Evolutionary conservation across 768 basidiomycete genomes (phyloP).

Genomic region (Auriscalpium vulgare): DNA sequence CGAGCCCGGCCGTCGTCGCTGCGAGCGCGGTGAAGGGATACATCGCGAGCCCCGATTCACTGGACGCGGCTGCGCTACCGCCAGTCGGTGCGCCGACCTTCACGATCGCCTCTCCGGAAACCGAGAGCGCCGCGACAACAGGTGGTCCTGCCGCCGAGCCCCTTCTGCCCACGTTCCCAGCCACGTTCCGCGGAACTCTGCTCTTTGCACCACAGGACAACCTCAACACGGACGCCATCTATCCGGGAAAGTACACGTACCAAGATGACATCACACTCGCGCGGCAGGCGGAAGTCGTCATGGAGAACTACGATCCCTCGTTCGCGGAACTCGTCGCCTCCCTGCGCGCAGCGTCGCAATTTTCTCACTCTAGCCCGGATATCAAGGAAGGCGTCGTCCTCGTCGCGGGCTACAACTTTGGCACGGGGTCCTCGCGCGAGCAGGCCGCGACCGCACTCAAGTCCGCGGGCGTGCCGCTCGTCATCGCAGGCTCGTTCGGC

Average conservation of each 20-base stretch:
- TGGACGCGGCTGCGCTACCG: slow-evolving; percentile 47
- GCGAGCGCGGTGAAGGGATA: slow-evolving; percentile 90
- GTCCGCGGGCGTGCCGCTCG: slow-evolving; percentile 85
- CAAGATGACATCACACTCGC: slow-evolving; percentile 97
- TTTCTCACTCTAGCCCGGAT: background rate
- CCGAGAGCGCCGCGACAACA: slow-evolving; percentile 14
- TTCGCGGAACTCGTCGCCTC: slow-evolving; percentile 69
- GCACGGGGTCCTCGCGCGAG: slow-evolving; percentile 96
- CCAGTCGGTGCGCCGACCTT: slow-evolving; percentile 47
- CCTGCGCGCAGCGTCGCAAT: slow-evolving; percentile 20
- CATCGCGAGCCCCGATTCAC: slow-evolving; percentile 74
- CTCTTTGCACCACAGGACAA: slow-evolving; percentile 96
- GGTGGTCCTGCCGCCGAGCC: slow-evolving; percentile 38
- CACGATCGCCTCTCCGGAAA: slow-evolving; percentile 32
- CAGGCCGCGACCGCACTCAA: slow-evolving; percentile 98
- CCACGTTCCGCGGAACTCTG: slow-evolving; percentile 73
- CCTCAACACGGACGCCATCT: slow-evolving; percentile 95
- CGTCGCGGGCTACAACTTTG: slow-evolving; percentile 95
- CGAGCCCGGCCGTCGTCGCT: slow-evolving; percentile 94
- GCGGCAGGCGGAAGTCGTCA: slow-evolving; percentile 90
- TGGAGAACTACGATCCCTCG: slow-evolving; percentile 96
- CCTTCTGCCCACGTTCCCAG: slow-evolving; percentile 77
- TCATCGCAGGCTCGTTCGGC: slow-evolving; percentile 96
- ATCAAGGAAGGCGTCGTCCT: slow-evolving; percentile 64
- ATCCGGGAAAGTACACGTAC: slow-evolving; percentile 98